Conservation (phyloP, 176 grass and related monocot genomes). For the Ananas comosus region DNA sequence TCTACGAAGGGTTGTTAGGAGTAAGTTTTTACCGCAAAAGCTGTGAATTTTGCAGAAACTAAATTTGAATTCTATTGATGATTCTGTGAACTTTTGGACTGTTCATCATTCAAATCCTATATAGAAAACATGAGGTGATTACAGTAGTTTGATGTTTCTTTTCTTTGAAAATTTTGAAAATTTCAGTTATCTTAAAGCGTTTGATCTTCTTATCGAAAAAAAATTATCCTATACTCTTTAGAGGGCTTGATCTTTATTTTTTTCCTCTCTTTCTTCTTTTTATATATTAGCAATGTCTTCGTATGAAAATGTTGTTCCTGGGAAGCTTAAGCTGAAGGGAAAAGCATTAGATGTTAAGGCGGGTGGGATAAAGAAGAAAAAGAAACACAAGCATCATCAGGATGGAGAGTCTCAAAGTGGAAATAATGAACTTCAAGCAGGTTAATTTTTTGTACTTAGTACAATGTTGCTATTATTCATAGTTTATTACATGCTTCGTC, state of each 20-base stretch:
- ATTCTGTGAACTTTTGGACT: too few species aligned
- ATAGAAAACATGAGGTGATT: too few species aligned
- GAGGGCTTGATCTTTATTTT: constrained; percentile 1
- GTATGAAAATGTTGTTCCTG: constrained; percentile 71
- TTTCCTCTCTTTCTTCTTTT: neutral
- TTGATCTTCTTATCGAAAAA: too few species aligned
- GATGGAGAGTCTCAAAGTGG: constrained; percentile 35
- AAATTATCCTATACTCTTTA: too few species aligned
- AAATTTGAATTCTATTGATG: too few species aligned
- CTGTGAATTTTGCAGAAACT: too few species aligned
- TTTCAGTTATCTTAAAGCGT: too few species aligned
- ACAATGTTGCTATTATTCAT: neutral
- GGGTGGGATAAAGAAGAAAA: constrained; percentile 74
- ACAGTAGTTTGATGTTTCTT: too few species aligned
- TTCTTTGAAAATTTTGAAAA: too few species aligned
- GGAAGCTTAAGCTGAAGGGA: constrained; percentile 79
- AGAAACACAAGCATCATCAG: constrained; percentile 50
- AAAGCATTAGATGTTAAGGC: constrained; percentile 84
- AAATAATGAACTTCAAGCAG: constrained; percentile 42
- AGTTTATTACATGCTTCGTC: neutral
- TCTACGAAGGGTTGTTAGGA: too few species aligned
- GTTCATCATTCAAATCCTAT: too few species aligned
- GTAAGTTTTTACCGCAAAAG: too few species aligned
- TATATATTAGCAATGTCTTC: constrained; percentile 51
- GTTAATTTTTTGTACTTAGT: constrained; percentile 10